Conservation (phyloP, 768 basidiomycete species). For the Gelatoporia subvermispora region DNA sequence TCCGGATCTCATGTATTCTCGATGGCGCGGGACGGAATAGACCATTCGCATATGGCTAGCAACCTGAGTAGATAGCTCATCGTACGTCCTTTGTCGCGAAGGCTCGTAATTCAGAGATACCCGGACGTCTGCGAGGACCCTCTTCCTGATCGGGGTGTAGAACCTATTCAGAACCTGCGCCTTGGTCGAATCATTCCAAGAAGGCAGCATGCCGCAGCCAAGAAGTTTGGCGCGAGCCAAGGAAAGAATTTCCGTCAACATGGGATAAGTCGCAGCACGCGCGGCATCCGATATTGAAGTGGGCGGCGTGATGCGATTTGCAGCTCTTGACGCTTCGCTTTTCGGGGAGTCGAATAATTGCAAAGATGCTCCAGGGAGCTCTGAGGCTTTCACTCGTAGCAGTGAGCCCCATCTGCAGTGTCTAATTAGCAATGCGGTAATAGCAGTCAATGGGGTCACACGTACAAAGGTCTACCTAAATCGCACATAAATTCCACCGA, state of each 20-base stretch:
- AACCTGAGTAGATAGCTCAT: slow-evolving; percentile 14
- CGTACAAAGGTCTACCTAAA: slow-evolving; percentile 16
- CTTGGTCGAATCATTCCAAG: not conserved
- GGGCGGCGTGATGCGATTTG: too few species aligned
- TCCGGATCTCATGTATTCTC: slow-evolving; percentile 21
- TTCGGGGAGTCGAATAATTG: not conserved
- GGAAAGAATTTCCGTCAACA: not conserved
- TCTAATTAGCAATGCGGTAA: not conserved
- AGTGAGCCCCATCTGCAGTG: slow-evolving; percentile 5
- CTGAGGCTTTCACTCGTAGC: not conserved
- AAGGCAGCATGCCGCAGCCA: slow-evolving; percentile 6
- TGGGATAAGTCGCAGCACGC: not conserved
- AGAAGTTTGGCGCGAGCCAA: slow-evolving; percentile 6
- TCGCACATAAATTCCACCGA: slow-evolving; percentile 7
- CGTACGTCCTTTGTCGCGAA: not conserved
- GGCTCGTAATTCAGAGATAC: not conserved
- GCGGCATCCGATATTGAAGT: too few species aligned
- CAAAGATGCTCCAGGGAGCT: not conserved
- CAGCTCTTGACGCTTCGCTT: not conserved
- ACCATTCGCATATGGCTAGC: slow-evolving; percentile 24
- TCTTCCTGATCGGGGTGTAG: not conserved
- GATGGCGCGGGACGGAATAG: slow-evolving; percentile 21
- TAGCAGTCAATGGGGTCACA: not conserved
- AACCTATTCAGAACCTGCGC: too few species aligned
- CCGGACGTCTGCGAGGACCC: not conserved